Conservation (phyloP, 495 filamentous ascomycete genomes). For the Aspergillus haitiensis region DNA sequence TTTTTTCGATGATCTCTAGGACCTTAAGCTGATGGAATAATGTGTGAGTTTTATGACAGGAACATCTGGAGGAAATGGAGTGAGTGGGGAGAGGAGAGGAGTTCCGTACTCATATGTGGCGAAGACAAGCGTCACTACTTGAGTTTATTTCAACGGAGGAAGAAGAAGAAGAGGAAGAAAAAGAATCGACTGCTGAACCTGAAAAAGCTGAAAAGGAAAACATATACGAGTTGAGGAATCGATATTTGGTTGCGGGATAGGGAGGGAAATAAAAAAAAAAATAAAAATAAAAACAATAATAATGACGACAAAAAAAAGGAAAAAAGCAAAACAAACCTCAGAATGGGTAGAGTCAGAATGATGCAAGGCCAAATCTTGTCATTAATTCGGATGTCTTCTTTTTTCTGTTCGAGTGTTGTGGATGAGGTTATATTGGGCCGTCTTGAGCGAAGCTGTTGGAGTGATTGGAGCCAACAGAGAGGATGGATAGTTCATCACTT, state of each 20-base stretch:
- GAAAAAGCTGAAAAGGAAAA: neutral
- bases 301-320: neutral
- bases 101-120: neutral
- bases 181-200: neutral
- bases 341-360: conserved; percentile 2
- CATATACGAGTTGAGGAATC: neutral
- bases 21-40: neutral
- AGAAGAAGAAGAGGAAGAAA: conserved; percentile 1
- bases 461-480: conserved; percentile 16
- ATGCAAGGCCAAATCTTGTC: conserved; percentile 8
- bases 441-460: neutral
- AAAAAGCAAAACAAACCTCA: conserved; percentile 3
- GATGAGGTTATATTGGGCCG: conserved; percentile 6
- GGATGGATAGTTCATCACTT: conserved; percentile 6
- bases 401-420: neutral
- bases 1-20: neutral
- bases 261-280: neutral
- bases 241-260: neutral
- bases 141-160: conserved; percentile 7
- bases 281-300: conserved; percentile 5
- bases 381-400: neutral
- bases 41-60: neutral
- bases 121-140: conserved; percentile 2
- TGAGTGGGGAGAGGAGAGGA: neutral
- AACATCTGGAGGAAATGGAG: neutral